phyloP scores from a whole-genome alignment of 2,329 filamentous ascomycete species.

The Colletotrichum australisinense region DNA sequence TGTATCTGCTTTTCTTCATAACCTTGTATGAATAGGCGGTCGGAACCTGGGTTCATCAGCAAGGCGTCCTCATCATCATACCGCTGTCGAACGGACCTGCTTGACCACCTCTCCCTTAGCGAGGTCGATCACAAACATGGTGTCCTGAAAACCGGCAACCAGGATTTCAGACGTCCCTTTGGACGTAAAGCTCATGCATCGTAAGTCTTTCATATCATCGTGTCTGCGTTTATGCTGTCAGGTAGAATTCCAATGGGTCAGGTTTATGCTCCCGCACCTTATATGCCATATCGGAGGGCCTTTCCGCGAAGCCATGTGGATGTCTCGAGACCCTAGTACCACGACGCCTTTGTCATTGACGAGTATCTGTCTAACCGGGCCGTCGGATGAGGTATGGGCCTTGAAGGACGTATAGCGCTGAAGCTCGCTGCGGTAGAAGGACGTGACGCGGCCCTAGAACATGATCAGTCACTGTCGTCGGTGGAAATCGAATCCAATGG shows the following conservation, averaged over 20 bases:
- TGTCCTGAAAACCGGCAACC: slow-evolving; percentile 86
- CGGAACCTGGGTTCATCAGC: slow-evolving; percentile 64
- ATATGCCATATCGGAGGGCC: slow-evolving; percentile 92
- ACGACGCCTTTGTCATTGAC: slow-evolving; percentile 93
- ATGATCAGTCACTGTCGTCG: slow-evolving; percentile 39
- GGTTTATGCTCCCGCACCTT: slow-evolving; percentile 60
- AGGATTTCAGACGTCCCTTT: slow-evolving; percentile 86
- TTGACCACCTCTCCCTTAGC: slow-evolving; percentile 79
- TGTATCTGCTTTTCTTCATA: slow-evolving; percentile 91
- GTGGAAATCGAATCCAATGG: neutral
- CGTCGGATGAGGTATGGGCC: slow-evolving; percentile 79
- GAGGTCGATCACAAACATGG: slow-evolving; percentile 82
- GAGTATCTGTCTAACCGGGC: slow-evolving; percentile 86
- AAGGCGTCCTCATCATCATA: neutral
- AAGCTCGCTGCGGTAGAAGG: slow-evolving; percentile 87
- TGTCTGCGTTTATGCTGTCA: slow-evolving; percentile 56
- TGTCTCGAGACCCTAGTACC: slow-evolving; percentile 82
- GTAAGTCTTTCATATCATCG: slow-evolving; percentile 84
- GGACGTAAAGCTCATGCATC: slow-evolving; percentile 95
- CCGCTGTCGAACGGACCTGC: slow-evolving; percentile 57
- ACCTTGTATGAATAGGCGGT: slow-evolving; percentile 85
- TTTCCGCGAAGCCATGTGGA: slow-evolving; percentile 89
- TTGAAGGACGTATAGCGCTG: slow-evolving; percentile 92
- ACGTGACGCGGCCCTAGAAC: slow-evolving; percentile 83
- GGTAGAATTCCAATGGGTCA: slow-evolving; percentile 14